These are phyloP conservation scores for Davidsoniella virescens DNA, from an alignment of 2,329 filamentous ascomycete genomes.

Conservation along the genomic window DNA sequence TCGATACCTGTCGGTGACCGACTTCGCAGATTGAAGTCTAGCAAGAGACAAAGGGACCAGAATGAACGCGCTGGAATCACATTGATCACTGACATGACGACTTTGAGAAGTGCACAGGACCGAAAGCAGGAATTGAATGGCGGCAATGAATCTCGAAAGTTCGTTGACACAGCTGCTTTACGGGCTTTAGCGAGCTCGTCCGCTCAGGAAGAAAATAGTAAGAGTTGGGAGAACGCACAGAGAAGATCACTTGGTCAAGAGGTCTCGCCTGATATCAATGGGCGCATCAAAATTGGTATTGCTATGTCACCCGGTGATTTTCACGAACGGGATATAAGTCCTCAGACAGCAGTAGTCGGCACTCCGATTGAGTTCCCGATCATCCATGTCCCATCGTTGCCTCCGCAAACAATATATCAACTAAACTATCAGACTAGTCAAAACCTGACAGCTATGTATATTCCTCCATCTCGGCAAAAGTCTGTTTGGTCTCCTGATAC, in stretches of 20 bases:
- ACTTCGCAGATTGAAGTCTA: constrained; percentile 36
- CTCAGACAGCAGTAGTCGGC: constrained; percentile 30
- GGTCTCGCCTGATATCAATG: constrained; percentile 23
- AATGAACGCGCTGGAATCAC: constrained; percentile 48
- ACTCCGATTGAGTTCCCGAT: constrained; percentile 22
- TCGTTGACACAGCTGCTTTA: constrained; percentile 43
- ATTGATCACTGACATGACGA: constrained; percentile 52
- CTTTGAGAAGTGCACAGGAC: constrained; percentile 22
- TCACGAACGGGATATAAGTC: constrained; percentile 24
- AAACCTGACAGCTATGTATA: neutral
- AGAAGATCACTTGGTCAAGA: too few species aligned
- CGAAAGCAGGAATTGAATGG: neutral
- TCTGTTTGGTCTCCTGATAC: constrained; percentile 42
- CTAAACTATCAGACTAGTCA: constrained; percentile 1
- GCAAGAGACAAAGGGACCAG: constrained; percentile 42
- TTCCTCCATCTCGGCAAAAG: constrained; percentile 5
- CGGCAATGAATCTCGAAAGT: constrained; percentile 25
- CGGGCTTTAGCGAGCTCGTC: constrained; percentile 42
- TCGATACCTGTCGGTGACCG: constrained; percentile 25
- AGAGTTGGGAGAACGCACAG: constrained; percentile 28
- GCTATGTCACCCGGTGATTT: constrained; percentile 38
- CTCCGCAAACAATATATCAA: constrained; percentile 13
- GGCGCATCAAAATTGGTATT: constrained; percentile 60
- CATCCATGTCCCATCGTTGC: neutral
- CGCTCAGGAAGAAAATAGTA: constrained; percentile 25